These are phyloP conservation scores for Tulasnella sp. DNA, from an alignment of 768 basidiomycete species.

Conservation along the genomic window DNA sequence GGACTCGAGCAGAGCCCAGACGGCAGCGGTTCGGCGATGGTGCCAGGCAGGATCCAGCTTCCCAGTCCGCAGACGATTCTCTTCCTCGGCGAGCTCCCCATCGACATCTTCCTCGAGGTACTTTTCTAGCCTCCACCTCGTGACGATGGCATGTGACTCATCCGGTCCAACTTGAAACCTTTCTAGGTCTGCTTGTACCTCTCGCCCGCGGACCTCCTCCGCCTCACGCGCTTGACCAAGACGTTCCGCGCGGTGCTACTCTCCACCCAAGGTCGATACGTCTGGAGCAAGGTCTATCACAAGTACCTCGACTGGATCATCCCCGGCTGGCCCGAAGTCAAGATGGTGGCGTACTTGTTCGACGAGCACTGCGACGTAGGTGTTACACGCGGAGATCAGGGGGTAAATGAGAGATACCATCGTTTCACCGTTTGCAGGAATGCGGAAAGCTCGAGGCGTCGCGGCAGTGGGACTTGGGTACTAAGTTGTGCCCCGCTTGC, in stretches of 20 bases:
- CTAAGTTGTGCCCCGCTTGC: background rate
- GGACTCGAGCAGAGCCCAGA: too few relatives aligned
- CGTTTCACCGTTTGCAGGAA: background rate
- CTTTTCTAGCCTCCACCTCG: background rate
- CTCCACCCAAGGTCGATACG: background rate
- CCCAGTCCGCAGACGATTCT: background rate
- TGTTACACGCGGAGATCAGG: background rate
- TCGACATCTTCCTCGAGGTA: background rate
- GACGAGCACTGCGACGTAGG: background rate
- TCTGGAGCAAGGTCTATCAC: background rate
- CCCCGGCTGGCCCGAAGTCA: background rate
- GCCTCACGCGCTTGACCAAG: background rate
- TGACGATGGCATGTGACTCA: background rate
- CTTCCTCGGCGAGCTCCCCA: background rate
- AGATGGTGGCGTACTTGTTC: background rate
- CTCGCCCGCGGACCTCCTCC: background rate
- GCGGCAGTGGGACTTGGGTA: background rate
- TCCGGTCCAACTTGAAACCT: background rate
- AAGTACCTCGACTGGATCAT: background rate
- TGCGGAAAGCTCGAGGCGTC: background rate
- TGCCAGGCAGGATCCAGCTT: background rate
- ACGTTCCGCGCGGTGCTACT: background rate
- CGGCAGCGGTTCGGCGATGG: too few relatives aligned
- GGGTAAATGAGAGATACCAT: background rate
- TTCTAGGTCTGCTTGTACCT: background rate